Evolutionary conservation across 768 basidiomycete genomes (phyloP), one percentile per base, ranked within the genome.

Genomic region (Hebeloma cylindrosporum): DNA sequence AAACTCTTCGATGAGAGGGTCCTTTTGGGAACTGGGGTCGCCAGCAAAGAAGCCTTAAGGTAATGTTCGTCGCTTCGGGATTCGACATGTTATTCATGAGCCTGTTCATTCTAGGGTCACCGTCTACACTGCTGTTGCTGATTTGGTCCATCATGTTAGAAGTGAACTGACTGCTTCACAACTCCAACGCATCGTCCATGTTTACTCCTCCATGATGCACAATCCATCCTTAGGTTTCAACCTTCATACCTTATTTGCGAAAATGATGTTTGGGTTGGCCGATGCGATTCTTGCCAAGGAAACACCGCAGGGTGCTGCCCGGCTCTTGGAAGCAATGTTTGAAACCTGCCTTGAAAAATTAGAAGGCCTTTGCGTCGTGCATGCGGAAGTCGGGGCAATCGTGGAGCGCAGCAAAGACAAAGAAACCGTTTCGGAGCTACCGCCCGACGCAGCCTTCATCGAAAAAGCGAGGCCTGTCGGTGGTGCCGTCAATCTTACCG

Each of bases 121-220:
- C 29, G 87, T 89, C 2, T 94, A 93, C 65, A 85, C 83, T 47
- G 86, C 90, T 35, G 80, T 95, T 5, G 93, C 93, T 23, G 96
- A 99, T 65, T 77, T 97, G 8, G 84, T 96, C 43, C 93, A 97
- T 60, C 92, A 96, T 59, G 77, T 94, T 45, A 86, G 92, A 39
- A 74, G 71, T 33, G 93, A 97, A 14, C 78, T 98, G 28, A 80
- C 82, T 2, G 72, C 85, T 4, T 64, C 77, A 7, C 93, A 95
- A 57, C 71, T 97, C 14, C 73, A 80, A 3, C 79, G 80, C 13
- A 80, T 95, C 45, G 82, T 93, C 18, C 82, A 87, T 55, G 80
- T 89, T 41, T 96, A 90, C 62, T 88, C 93, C 1, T 82, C 84
- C 37, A 82, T 91, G 59, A 79, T 96, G 38, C 95, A 97, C 67